phyloP scores from a whole-genome alignment of 1,284 basidiomycete genomes.

The Melampsora occidentalis region DNA sequence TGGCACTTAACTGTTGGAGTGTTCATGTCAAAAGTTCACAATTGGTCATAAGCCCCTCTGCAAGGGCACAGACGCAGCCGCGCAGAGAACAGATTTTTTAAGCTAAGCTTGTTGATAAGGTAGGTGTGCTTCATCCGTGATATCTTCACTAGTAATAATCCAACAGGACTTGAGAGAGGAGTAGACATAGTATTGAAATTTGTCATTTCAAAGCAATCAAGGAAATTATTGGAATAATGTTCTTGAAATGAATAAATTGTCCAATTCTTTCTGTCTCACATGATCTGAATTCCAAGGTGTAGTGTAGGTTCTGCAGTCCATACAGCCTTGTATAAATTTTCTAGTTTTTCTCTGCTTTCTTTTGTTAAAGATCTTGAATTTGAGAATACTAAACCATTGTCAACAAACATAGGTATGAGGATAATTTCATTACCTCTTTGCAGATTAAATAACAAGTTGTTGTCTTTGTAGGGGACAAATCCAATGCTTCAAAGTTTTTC shows the following conservation, averaged over 20 bases:
- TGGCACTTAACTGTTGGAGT: neutral
- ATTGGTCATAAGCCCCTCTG: neutral
- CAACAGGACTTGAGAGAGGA: no score
- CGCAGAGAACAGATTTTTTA: no score
- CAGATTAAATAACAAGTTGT: neutral
- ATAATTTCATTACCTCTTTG: neutral
- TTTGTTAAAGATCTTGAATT: no score
- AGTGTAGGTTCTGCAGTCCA: neutral
- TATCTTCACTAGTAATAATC: no score
- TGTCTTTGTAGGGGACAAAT: neutral
- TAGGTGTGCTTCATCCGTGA: no score
- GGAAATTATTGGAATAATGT: neutral
- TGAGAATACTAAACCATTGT: constrained; percentile 7
- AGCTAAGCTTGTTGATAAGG: no score
- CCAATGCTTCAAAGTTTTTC: constrained; percentile 1
- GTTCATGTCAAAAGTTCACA: neutral
- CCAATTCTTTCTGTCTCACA: neutral
- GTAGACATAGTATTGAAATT: no score
- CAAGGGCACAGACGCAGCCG: no score
- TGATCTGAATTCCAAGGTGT: no score
- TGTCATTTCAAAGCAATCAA: no score
- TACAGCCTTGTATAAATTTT: neutral
- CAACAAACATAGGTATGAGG: neutral
- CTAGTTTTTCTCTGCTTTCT: neutral
- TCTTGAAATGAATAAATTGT: neutral